Evolutionary conservation across 176 grass and related monocot species (phyloP).

Genomic region (Typha latifolia): DNA sequence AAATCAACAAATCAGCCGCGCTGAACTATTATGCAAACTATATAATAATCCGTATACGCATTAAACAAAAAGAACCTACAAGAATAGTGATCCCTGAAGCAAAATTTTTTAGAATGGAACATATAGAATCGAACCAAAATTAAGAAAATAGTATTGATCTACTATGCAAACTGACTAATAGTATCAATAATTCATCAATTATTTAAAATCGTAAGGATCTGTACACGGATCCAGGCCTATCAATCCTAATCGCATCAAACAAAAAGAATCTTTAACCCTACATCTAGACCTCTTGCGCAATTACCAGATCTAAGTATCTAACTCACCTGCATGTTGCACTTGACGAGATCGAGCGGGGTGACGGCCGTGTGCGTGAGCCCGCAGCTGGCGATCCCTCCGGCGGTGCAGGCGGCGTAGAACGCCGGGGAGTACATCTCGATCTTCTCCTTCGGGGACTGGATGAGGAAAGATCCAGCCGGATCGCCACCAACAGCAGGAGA

Average conservation of each 20-base stretch:
- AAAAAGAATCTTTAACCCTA: neutral
- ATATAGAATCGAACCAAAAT: too few relatives aligned
- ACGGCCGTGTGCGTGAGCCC: constrained; percentile 95
- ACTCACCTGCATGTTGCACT: constrained; percentile 97
- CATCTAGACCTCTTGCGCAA: neutral
- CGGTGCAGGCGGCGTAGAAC: constrained; percentile 91
- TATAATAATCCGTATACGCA: too few relatives aligned
- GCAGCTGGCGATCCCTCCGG: constrained; percentile 78
- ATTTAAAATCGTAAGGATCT: too few relatives aligned
- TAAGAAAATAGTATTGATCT: too few relatives aligned
- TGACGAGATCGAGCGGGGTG: constrained; percentile 94
- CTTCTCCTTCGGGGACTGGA: constrained; percentile 62
- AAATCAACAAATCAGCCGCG: too few relatives aligned
- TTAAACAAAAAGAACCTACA: too few relatives aligned
- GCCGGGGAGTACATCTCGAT: constrained; percentile 73
- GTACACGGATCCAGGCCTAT: neutral
- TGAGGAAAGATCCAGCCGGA: constrained; percentile 34
- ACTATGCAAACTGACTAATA: too few relatives aligned
- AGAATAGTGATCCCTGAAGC: too few relatives aligned
- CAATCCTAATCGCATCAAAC: neutral
- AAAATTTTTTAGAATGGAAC: too few relatives aligned
- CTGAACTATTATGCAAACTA: too few relatives aligned
- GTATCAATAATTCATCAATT: too few relatives aligned
- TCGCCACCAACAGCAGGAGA: neutral
- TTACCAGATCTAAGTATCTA: neutral